These are phyloP conservation scores for Rhodamnia rubescens DNA, from an alignment of 345 rosid species.

Conservation along the genomic window DNA sequence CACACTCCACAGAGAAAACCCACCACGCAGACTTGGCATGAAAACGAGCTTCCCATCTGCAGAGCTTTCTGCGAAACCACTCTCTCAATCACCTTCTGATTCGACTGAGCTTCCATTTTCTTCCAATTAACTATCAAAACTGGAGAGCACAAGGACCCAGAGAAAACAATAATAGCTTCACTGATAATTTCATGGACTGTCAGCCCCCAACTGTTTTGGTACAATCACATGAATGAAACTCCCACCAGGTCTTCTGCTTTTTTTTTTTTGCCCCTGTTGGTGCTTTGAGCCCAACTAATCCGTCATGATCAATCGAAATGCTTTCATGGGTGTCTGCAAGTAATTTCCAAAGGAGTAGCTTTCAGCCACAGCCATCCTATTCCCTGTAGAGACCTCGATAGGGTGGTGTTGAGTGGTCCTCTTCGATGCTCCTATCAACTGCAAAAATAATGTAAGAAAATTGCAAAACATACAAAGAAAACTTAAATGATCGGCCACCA, in stretches of 20 bases:
- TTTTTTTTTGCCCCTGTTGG: neutral
- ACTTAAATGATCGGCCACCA: neutral
- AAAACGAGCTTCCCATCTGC: conserved; percentile 77
- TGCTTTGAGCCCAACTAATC: neutral
- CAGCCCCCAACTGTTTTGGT: neutral
- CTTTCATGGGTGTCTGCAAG: neutral
- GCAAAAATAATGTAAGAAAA: neutral
- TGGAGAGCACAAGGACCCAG: neutral
- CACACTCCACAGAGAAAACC: conserved; percentile 88
- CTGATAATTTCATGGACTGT: neutral
- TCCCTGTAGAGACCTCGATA: neutral
- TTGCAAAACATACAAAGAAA: neutral
- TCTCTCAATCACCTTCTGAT: conserved; percentile 67
- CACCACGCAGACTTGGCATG: conserved; percentile 85
- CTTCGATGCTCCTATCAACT: neutral
- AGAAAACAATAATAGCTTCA: neutral
- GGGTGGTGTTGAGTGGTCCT: neutral
- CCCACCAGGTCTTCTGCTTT: neutral
- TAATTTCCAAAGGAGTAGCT: neutral
- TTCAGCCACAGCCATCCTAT: neutral
- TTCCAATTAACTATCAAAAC: neutral
- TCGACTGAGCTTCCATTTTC: conserved; percentile 39
- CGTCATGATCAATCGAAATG: neutral
- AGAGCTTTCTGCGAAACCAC: conserved; percentile 73
- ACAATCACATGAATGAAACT: neutral